Percentiles rank a stretch among this genome's conserved stretches.
These are phyloP conservation scores for Picea glauca DNA, from an alignment of 75 land plant genomes.

Conservation along the genomic window DNA sequence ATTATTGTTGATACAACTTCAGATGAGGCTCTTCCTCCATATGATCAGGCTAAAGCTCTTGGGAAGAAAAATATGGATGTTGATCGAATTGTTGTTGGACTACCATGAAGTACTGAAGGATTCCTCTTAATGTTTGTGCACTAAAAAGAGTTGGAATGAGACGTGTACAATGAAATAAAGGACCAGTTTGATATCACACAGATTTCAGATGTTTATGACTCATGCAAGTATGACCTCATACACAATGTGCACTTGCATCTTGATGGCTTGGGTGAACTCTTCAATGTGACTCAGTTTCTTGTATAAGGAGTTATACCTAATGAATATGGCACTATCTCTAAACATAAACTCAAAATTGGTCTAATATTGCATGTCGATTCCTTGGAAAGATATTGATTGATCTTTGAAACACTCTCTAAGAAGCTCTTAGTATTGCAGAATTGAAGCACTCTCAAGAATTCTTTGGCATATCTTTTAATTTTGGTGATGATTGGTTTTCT, in stretches of 20 bases:
- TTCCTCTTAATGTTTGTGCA: slow-evolving; percentile 98
- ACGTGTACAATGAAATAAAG: slow-evolving; percentile 92
- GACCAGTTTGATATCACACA: slow-evolving; percentile 5
- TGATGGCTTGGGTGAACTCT: slow-evolving; percentile 85
- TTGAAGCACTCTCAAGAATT: slow-evolving; percentile 46
- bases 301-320: slow-evolving; percentile 99
- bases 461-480: slow-evolving; percentile 13
- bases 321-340: slow-evolving; percentile 97
- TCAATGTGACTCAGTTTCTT: slow-evolving; percentile 93
- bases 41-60: slow-evolving; percentile 97
- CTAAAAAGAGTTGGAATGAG: slow-evolving; percentile 97
- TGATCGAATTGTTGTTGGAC: slow-evolving; percentile 93
- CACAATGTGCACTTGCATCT: slow-evolving; percentile 96
- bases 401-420: slow-evolving; percentile 89
- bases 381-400: slow-evolving; percentile 97
- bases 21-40: slow-evolving; percentile 75
- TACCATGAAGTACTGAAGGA: slow-evolving; percentile 99
- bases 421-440: slow-evolving; percentile 89
- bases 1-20: slow-evolving; percentile 49
- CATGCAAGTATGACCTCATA: slow-evolving; percentile 65
- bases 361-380: slow-evolving; percentile 95
- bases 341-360: slow-evolving; percentile 97
- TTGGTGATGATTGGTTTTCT: slow-evolving; percentile 30
- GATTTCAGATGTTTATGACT: too few species aligned
- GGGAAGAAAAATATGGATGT: slow-evolving; percentile 97